phyloP scores from a whole-genome alignment of 306 rosid genomes.

The Rosa multiflora region DNA sequence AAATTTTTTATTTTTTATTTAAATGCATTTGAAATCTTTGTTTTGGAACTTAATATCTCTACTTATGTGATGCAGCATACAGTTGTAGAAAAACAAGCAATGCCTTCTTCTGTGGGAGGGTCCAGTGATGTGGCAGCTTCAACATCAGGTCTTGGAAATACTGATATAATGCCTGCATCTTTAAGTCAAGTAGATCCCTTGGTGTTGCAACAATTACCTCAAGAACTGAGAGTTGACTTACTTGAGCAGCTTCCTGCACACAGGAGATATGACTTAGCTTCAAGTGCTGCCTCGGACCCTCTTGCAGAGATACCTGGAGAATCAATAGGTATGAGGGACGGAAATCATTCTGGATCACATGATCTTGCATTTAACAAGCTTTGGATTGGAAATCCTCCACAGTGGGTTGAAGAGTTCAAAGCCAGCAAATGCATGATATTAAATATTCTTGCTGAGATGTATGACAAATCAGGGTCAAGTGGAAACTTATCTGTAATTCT shows the following conservation, averaged over 20 bases:
- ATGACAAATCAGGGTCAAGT: slow-evolving; percentile 44
- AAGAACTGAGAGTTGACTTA: slow-evolving; percentile 64
- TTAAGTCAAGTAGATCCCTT: slow-evolving; percentile 80
- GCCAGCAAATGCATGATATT: slow-evolving; percentile 55
- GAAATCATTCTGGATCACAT: slow-evolving; percentile 33
- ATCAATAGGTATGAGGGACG: slow-evolving; percentile 27
- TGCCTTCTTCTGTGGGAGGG: slow-evolving; percentile 41
- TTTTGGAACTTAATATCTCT: slow-evolving; percentile 4
- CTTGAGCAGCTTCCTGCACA: slow-evolving; percentile 74
- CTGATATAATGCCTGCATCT: slow-evolving; percentile 78
- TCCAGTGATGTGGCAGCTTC: slow-evolving; percentile 25
- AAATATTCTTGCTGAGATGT: slow-evolving; percentile 55
- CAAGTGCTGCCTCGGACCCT: slow-evolving; percentile 33
- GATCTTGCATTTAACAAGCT: slow-evolving; percentile 40
- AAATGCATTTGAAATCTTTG: not conserved
- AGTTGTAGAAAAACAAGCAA: slow-evolving; percentile 31
- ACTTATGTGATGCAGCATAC: slow-evolving; percentile 40
- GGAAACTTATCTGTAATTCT: slow-evolving; percentile 58
- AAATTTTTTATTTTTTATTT: not conserved
- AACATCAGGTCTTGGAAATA: slow-evolving; percentile 39
- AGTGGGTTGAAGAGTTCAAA: slow-evolving; percentile 76
- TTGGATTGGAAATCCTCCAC: slow-evolving; percentile 84
- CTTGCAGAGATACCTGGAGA: slow-evolving; percentile 29
- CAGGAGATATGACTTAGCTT: slow-evolving; percentile 49
- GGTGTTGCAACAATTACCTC: slow-evolving; percentile 76